Base-by-base conservation (phyloP, 345 rosid genomes). In the Pelargonium nanum region DNA sequence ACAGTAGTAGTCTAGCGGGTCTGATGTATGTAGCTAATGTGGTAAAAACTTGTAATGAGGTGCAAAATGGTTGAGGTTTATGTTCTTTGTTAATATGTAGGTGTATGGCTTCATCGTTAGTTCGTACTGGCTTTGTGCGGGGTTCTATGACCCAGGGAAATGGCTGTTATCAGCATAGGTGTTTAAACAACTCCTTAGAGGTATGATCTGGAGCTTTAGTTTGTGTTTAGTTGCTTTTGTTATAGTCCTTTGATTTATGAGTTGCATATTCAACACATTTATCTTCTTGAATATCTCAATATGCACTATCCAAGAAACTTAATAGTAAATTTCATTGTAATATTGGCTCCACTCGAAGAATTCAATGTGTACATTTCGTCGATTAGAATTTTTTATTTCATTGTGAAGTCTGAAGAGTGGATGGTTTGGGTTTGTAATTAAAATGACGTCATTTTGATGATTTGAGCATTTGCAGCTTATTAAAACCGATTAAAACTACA, bases 51-150 rank as follows among this genome's bases (percentile, higher is more conserved):
- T 16, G 10, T 19, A 26, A n/a, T 19, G 45, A 54, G 57, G 26
- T 32, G 57, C 68, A 34, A 55, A 17, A 51, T 64, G 60, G 53
- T 66, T 72, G 67, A 72, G 64, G 50, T n/a, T 58, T 10, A 40
- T 67, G 60, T 68, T 58, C 45, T 71, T 48, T 54, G 57, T 57
- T 48, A 52, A 45, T 70, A 26, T 61, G 21, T 74, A 93, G 99
- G 85, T 93, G 99, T 68, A 90, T 93, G 99, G 78, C 95, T 54
- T 93, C 99, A n/a, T 90, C 99, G 44, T 72, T 94, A 55, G 99
- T 94, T 51, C 97, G 99, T 32, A 79, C 86, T 73, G 96, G 97
- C 22, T 90, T 90, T 78, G 95, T 94, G 23, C 84, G 99, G 26
- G 99, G 96, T 71, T 90, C 97, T 24, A 63, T 79, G 78, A 84